Evolutionary conservation across 345 rosid genomes (phyloP), one percentile per base, ranked within the genome.

Genomic region (Moricandia moricandioides): DNA sequence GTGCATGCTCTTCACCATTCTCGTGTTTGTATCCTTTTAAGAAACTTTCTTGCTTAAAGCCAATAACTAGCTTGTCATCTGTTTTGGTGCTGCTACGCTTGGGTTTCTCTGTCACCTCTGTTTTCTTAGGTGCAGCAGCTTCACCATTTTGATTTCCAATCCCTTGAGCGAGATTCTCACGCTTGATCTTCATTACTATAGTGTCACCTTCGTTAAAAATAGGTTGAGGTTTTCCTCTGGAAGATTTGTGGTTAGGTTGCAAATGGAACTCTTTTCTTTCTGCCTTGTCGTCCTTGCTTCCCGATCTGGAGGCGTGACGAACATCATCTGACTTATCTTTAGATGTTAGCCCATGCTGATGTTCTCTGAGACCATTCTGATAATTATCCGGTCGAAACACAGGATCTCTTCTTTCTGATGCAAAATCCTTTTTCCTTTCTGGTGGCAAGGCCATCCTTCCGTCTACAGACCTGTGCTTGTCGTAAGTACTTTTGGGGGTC

Each of bases 11-110:
- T 68, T 76, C 82, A 47, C 64, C 55, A 54, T 43, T 47, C 60
- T 76, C 84, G 52, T 81, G 85, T 74, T 73, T 82, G 83, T 69
- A 76, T 66, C 80, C 82, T 70, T 67, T 67, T 47, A 72, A 68
- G 70, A 78, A 78, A 65, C 86, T 85, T 56, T 45, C 77, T 27
- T 63, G 81, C 78, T 83, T 84, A 45, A 77, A 70, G 66, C 75
- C 84, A 51, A 74, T 62, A 31, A 81, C 80, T 60, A 65, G 56
- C 65, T 72, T 74, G 59, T 83, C 85, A 10, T 47, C 75, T 61
- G 60, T 78, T 74, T 79, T 86, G 65, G 83, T 80, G 77, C 83
- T 65, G 76, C 84, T 84, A 58, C 75, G 73, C 77, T 84, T 79
- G 26, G 72, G 85, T 14, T 78, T 76, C 77, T 78, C 84, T 60